A percentile compares a stretch with the other conserved stretches of the same genome.
phyloP scores from a whole-genome alignment of 2,329 filamentous ascomycete genomes.

The Fusarium bulbicola region DNA sequence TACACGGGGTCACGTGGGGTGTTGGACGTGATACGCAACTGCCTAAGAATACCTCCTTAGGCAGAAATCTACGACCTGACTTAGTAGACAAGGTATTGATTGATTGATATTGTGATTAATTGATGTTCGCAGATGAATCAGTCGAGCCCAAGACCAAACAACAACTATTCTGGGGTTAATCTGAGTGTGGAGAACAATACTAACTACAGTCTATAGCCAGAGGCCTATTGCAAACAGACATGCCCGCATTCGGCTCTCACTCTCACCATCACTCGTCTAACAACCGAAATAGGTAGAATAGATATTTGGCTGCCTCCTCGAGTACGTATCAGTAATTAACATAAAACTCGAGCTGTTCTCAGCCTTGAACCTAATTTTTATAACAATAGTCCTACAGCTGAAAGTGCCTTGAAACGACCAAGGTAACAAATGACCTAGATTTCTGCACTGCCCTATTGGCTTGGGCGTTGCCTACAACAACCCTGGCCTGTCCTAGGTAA shows the following conservation, averaged over 20 bases:
- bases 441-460: slow-evolving; percentile 28
- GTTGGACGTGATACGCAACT: background rate
- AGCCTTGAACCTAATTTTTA: background rate
- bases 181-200: background rate
- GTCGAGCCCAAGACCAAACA: background rate
- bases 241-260: background rate
- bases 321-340: background rate
- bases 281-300: background rate
- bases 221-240: slow-evolving; percentile 13
- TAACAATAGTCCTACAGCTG: slow-evolving; percentile 2
- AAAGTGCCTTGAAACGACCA: slow-evolving; percentile 32
- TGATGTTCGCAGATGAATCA: background rate
- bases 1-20: slow-evolving; percentile 41
- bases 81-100: background rate
- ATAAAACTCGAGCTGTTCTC: background rate
- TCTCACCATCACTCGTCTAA: background rate
- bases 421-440: slow-evolving; percentile 19
- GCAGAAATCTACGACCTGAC: background rate
- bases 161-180: background rate
- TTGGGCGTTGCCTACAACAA: slow-evolving; percentile 32
- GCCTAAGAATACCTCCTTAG: background rate
- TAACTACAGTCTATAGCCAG: background rate
- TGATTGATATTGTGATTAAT: background rate
- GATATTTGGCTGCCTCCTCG: background rate
- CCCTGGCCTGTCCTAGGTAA: slow-evolving; percentile 22